phyloP scores from a whole-genome alignment of 495 filamentous ascomycete species.

The Trichoderma orchidacearum region DNA sequence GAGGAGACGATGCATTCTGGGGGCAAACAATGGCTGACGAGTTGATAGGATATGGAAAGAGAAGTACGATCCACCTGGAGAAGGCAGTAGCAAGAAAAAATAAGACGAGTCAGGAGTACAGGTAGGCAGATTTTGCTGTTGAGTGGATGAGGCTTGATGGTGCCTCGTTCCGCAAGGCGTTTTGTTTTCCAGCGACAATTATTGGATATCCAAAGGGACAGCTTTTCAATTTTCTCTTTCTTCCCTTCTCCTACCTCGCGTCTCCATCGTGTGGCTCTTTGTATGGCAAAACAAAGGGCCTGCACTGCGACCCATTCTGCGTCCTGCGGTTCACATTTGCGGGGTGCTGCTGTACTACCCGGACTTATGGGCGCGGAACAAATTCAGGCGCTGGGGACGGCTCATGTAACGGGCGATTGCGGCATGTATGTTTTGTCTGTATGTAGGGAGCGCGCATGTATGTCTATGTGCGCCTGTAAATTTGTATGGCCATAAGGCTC shows the following conservation, averaged over 20 bases:
- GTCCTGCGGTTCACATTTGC: neutral
- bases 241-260: neutral
- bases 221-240: neutral
- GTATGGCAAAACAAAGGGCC: neutral
- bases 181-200: neutral
- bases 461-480: neutral
- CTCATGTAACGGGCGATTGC: neutral
- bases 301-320: neutral
- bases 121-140: neutral
- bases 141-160: neutral
- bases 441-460: neutral
- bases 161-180: neutral
- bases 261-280: neutral
- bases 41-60: conserved; percentile 83
- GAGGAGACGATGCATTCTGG: neutral
- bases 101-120: conserved; percentile 7
- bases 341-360: neutral
- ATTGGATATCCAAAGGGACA: neutral
- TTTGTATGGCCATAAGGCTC: neutral
- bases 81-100: conserved; percentile 33
- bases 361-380: neutral
- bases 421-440: neutral
- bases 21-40: neutral
- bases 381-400: neutral
- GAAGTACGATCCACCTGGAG: conserved; percentile 78